Evolutionary conservation across 495 filamentous ascomycete genomes (phyloP).

Genomic region (Viridothelium virens): DNA sequence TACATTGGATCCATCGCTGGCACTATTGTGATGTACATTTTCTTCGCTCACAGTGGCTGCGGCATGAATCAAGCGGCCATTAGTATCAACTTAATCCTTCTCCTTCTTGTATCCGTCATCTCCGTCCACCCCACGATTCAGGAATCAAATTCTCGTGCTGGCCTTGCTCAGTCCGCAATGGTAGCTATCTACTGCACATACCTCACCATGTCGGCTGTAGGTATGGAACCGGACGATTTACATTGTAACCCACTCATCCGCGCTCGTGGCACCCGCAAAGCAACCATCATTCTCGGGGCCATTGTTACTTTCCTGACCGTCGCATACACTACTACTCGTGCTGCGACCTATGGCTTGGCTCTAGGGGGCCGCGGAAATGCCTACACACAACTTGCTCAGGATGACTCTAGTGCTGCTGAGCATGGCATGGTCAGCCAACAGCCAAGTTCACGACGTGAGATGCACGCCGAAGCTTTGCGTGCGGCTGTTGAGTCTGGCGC

Average conservation of each 20-base stretch:
- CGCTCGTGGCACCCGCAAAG: slow-evolving; percentile 81
- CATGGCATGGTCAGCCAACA: slow-evolving; percentile 89
- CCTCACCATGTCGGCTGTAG: slow-evolving; percentile 94
- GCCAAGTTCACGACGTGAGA: slow-evolving; percentile 70
- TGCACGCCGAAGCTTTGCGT: slow-evolving; percentile 85
- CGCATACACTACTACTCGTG: slow-evolving; percentile 94
- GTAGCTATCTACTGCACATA: slow-evolving; percentile 98
- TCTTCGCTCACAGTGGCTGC: slow-evolving; percentile 78
- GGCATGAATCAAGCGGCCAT: slow-evolving; percentile 87
- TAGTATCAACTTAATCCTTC: slow-evolving; percentile 73
- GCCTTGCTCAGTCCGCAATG: slow-evolving; percentile 93
- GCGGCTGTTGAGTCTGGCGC: slow-evolving; percentile 85
- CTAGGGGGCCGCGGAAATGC: slow-evolving; percentile 58
- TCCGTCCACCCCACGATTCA: slow-evolving; percentile 89
- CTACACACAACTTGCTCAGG: slow-evolving; percentile 52
- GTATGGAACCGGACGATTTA: slow-evolving; percentile 95
- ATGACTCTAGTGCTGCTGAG: slow-evolving; percentile 50
- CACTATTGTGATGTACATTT: slow-evolving; percentile 95
- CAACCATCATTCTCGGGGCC: slow-evolving; percentile 81
- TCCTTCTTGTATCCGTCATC: slow-evolving; percentile 70
- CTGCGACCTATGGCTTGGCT: slow-evolving; percentile 87
- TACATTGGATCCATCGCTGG: slow-evolving; percentile 82
- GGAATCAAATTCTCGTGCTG: slow-evolving; percentile 85
- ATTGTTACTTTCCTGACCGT: slow-evolving; percentile 95
- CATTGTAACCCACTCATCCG: slow-evolving; percentile 89